Evolutionary conservation across 2,329 filamentous ascomycete genomes (phyloP).

Genomic region (Diplodia seriata): DNA sequence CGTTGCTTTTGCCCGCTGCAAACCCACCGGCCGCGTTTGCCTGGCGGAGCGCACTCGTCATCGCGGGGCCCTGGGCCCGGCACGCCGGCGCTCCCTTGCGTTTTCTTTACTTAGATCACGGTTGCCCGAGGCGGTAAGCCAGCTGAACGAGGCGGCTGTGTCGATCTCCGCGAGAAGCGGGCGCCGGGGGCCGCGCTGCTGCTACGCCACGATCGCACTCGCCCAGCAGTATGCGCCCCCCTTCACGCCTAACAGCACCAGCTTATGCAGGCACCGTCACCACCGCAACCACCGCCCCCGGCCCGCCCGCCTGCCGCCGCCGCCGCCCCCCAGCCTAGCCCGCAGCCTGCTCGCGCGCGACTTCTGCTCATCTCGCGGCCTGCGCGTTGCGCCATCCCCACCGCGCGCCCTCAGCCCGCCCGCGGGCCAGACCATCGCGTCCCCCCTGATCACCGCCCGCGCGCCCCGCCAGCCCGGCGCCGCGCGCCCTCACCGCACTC

Average conservation of each 20-base stretch:
- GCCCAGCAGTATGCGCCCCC: constrained; percentile 9
- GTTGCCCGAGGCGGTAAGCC: constrained; percentile 27
- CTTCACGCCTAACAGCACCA: constrained; percentile 27
- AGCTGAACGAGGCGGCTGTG: constrained; percentile 31
- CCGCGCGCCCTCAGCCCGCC: constrained; percentile 16
- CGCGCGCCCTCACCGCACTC: constrained; percentile 30
- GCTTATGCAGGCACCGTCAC: constrained; percentile 28
- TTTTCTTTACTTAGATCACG: constrained; percentile 32
- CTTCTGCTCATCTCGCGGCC: constrained; percentile 27
- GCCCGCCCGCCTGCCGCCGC: constrained; percentile 20
- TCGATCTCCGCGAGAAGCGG: constrained; percentile 27
- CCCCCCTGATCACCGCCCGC: constrained; percentile 27
- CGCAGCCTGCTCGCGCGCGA: not conserved
- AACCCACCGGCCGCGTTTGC: constrained; percentile 30
- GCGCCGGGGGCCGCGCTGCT: constrained; percentile 23
- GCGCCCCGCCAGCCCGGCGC: not conserved
- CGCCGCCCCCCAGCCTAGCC: not conserved
- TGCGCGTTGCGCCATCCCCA: constrained; percentile 29
- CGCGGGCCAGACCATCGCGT: constrained; percentile 17
- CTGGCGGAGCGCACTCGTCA: constrained; percentile 26
- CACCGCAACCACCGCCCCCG: constrained; percentile 14
- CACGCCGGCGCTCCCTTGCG: constrained; percentile 31
- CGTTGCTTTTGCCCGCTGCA: constrained; percentile 23
- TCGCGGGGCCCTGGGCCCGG: constrained; percentile 29
- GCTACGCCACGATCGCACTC: constrained; percentile 31